Base-by-base conservation (phyloP, 2,329 filamentous ascomycete species). In the Albophoma yamanashiensis region DNA sequence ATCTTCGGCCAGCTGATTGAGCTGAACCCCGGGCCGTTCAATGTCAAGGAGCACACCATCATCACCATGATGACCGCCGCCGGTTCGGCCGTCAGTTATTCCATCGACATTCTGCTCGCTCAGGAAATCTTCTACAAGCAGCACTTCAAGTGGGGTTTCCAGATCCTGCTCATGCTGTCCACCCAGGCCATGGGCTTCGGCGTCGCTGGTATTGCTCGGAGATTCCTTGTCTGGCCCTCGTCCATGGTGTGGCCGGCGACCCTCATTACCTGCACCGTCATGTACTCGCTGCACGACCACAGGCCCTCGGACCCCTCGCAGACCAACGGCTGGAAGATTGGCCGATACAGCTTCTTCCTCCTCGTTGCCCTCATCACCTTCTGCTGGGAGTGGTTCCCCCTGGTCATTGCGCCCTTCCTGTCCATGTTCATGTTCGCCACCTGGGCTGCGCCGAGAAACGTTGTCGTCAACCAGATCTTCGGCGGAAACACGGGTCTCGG, bases 181-280 rank as follows among this genome's bases (percentile, higher is more conserved):
- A 86, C 82, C 1, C 82, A 87, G 61, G 78, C 84, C 66, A 83
- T 85, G 61, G 86, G 86, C 7, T 86, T 86, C 63, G 84, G 85
- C 2, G 73, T 88, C 38, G 85, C 85, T 9, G 85, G 85, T 3
- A 68, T 87, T 60, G 75, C 78, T 36, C 76, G 83, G 27, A 78
- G 82, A 42, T 87, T 84, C 71, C 77, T 88, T 36, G 78, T 84
- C 34, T 82, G 76, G 71, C 85, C 83, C 1, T 82, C 84, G 2
- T 79, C 82, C 58, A 87, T 87, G 83, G 82, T 87, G 58, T 87
- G 84, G 84, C 84, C 84, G 1, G 76, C 79, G 27, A 79, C 81
- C 36, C 74, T 85, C 40, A 82, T 86, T 67, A 88, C 85, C 67
- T 78, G 81, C 47, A 78, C 84, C 1, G 77, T 89, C 40, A 86